These are phyloP conservation scores for Glaciozyma antarctica DNA, from an alignment of 768 basidiomycete genomes.

Conservation along the genomic window DNA sequence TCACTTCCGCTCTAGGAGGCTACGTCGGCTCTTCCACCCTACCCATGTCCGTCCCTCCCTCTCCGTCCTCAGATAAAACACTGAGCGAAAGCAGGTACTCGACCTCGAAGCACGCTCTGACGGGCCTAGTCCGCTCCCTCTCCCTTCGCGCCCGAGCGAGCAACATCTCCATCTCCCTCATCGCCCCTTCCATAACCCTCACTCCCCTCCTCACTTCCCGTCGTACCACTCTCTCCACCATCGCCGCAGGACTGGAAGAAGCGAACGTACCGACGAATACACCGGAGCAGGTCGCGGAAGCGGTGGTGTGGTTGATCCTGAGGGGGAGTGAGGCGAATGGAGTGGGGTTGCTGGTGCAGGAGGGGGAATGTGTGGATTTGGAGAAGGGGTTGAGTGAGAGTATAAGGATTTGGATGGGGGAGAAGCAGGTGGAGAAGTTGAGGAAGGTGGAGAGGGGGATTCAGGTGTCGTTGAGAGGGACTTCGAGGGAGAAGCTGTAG, in stretches of 20 bases:
- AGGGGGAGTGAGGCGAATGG: not conserved
- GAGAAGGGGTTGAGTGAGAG: not conserved
- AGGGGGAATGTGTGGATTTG: not conserved
- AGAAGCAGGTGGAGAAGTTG: not conserved
- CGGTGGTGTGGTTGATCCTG: not conserved
- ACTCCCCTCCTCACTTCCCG: not conserved
- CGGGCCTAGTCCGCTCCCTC: not conserved
- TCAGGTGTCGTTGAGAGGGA: no score
- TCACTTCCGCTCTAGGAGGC: not conserved
- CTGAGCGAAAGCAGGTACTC: not conserved
- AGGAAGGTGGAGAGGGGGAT: no score
- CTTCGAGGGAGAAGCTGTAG: no score
- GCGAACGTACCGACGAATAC: not conserved
- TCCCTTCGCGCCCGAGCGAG: not conserved
- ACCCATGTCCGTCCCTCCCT: not conserved
- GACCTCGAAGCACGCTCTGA: not conserved
- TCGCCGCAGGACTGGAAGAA: not conserved
- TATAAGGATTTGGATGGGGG: not conserved
- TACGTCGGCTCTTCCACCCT: not conserved
- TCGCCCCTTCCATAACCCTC: not conserved
- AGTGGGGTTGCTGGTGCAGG: not conserved
- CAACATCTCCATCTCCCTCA: not conserved
- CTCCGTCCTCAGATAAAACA: not conserved
- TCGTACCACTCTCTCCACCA: no score
- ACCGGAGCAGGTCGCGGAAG: not conserved